Conservation (phyloP, 371 early-diverging fungal species). For the Mortierella sp. region DNA sequence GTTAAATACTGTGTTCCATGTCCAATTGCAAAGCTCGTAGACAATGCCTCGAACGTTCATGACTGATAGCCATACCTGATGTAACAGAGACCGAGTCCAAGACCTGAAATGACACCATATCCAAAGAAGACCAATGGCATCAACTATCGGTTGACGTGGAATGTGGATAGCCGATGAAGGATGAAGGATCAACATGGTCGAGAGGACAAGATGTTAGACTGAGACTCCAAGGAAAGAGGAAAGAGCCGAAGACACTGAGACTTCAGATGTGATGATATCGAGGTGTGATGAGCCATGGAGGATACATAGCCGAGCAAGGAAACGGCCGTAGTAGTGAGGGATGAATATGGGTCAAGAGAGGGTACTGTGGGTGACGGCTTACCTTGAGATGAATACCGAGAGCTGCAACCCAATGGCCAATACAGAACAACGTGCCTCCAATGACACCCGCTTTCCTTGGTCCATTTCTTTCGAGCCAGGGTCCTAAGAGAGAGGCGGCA, state of each 20-base stretch:
- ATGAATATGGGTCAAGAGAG: no score
- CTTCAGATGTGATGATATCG: not conserved
- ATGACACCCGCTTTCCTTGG: slow-evolving; percentile 65
- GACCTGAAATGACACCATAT: slow-evolving; percentile 72
- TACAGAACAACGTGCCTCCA: slow-evolving; percentile 64
- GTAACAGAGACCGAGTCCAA: slow-evolving; percentile 74
- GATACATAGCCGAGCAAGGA: no score
- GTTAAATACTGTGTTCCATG: no score
- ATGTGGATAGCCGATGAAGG: not conserved
- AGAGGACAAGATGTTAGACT: no score
- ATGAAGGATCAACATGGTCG: no score
- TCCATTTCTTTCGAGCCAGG: slow-evolving; percentile 74
- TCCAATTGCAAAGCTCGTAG: no score
- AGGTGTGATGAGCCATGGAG: no score
- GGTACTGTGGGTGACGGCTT: slow-evolving; percentile 1
- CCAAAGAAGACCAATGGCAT: slow-evolving; percentile 70
- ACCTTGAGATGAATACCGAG: slow-evolving; percentile 64
- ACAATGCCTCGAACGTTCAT: no score
- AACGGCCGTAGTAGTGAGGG: no score
- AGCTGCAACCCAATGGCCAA: slow-evolving; percentile 69
- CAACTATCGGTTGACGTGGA: slow-evolving; percentile 15
- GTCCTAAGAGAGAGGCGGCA: slow-evolving; percentile 71
- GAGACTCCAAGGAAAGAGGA: no score
- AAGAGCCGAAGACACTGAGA: no score
- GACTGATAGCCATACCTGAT: slow-evolving; percentile 42